Evolutionary conservation across 2,329 filamentous ascomycete genomes (phyloP).

Genomic region (Cryphonectria parasitica): DNA sequence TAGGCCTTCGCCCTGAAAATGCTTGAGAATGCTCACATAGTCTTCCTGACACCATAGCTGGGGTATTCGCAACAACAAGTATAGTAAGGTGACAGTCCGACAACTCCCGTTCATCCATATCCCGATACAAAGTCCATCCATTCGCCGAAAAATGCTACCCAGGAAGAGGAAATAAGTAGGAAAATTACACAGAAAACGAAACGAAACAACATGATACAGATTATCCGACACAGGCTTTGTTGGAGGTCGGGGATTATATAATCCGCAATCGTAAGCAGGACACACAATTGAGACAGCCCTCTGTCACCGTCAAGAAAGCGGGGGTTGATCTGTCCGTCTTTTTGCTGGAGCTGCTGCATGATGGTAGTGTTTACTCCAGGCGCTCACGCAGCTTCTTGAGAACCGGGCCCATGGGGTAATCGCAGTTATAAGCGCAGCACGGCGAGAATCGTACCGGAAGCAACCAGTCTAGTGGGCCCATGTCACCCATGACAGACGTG

Average conservation of each 20-base stretch:
- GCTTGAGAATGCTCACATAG: not conserved
- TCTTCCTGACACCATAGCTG: not conserved
- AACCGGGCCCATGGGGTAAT: constrained; percentile 24
- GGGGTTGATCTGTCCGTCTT: not conserved
- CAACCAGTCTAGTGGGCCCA: constrained; percentile 72
- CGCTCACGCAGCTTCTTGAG: constrained; percentile 22
- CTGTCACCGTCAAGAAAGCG: too few species aligned
- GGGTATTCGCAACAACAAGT: not conserved
- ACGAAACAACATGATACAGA: not conserved
- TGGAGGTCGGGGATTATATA: too few species aligned
- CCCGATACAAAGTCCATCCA: not conserved
- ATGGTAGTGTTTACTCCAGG: constrained; percentile 18
- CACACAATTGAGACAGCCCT: too few species aligned
- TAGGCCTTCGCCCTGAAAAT: not conserved
- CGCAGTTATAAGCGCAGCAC: constrained; percentile 46
- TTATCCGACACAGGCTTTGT: not conserved
- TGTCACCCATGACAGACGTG: constrained; percentile 75
- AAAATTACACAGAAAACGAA: not conserved
- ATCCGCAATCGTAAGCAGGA: too few species aligned
- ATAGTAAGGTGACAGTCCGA: not conserved
- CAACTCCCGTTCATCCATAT: not conserved
- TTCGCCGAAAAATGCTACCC: not conserved
- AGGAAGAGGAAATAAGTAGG: too few species aligned
- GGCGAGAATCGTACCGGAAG: constrained; percentile 77
- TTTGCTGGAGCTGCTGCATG: not conserved